Base-by-base conservation (phyloP, 768 basidiomycete species). In the Trametes cinnabarina region DNA sequence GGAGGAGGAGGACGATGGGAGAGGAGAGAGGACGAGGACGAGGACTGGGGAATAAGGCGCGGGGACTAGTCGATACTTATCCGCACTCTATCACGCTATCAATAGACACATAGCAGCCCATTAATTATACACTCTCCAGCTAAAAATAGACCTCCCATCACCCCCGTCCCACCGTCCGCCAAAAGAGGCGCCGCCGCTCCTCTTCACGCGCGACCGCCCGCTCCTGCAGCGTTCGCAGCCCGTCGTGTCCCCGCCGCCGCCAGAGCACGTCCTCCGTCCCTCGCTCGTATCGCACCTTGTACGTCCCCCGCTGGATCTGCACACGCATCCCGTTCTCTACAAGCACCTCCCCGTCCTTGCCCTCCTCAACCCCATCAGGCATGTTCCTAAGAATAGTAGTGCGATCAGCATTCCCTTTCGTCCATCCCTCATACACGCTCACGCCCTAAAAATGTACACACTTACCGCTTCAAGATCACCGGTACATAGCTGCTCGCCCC, bases 241-340 rank as follows among this genome's bases (percentile, higher is more conserved):
- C 77, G 48, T 72, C 76, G 41, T 30, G 50, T 26, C 68, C 66
- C 67, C 79, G 72, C 37, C 64, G 52, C 37, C 80, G 79, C 72
- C 74, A 74, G 22, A 83, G 44, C 30, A 71, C 64, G 42, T 89
- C 87, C 69, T 89, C 88, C n/a, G 77, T 72, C 37, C 83, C 86
- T 2, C 69, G 76, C 67, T 86, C 87, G 66, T 88, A 89, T 70
- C 86, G 71, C 26, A 92, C 65, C 71, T 84, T 87, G 78, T 90
- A 92, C 60, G 78, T 78, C 40, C 82, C 79, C 56, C 76, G 63
- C 47, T 78, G 75, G 28, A 92, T 78, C 54, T 84, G 82, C 55
- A 91, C 79, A 40, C 71, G 76, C 69, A 80, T 75, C 66, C 71
- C 72, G 40, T 77, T 77, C 58, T 74, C 76, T 49, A 39, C 69